A percentile compares a stretch with the other conserved stretches of the same genome.
Conservation (phyloP, 805 yeast species). For the Pichia heedii region DNA sequence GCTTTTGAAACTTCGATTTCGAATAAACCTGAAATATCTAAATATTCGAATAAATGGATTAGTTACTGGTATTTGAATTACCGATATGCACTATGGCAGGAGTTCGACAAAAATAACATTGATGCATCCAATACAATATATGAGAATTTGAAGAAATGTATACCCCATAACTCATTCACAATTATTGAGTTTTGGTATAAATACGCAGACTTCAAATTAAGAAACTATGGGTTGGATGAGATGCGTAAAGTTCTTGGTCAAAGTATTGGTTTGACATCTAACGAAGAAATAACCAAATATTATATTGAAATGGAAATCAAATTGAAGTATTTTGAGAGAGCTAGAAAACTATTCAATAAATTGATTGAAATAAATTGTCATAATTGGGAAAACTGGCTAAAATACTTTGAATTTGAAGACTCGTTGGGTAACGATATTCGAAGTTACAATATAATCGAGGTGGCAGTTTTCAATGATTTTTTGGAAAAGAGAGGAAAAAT, state of each 20-base stretch:
- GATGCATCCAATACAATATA: conserved; percentile 44
- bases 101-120: conserved; percentile 34
- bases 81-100: conserved; percentile 53
- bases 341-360: conserved; percentile 61
- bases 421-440: conserved; percentile 61
- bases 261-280: conserved; percentile 61
- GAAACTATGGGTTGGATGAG: conserved; percentile 40
- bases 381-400: conserved; percentile 42
- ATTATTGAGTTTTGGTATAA: conserved; percentile 69
- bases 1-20: conserved; percentile 38
- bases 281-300: conserved; percentile 44
- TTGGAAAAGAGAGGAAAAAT: conserved; percentile 13
- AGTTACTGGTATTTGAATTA: conserved; percentile 67
- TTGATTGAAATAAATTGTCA: conserved; percentile 43
- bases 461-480: conserved; percentile 31
- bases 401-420: conserved; percentile 62
- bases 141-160: conserved; percentile 34
- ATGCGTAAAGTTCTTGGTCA: conserved; percentile 68
- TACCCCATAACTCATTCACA: conserved; percentile 55
- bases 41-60: conserved; percentile 42
- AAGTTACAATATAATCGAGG: conserved; percentile 49
- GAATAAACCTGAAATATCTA: conserved; percentile 31
- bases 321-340: conserved; percentile 74
- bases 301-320: conserved; percentile 63
- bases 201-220: conserved; percentile 63